Evolutionary conservation across 2,329 filamentous ascomycete species (phyloP), one percentile per base, ranked within the genome.

Genomic region (Juglanconis sp.): DNA sequence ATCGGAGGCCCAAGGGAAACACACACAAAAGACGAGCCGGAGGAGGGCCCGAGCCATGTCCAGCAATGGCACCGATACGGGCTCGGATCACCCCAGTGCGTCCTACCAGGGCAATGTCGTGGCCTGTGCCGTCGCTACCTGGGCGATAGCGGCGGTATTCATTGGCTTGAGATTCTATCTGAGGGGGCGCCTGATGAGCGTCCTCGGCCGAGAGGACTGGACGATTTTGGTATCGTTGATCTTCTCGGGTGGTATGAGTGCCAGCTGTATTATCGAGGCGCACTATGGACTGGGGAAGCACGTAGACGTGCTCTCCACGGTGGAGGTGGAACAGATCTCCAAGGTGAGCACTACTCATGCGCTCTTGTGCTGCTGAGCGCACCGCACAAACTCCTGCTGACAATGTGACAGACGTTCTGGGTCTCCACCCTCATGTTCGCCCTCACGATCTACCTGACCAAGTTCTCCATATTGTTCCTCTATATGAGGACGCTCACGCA

Each of bases 191-290:
- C 57, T 74, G 57, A 69, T 73, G 47, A 70, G 70, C 59, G 68
- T 72, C 47, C 68, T 72, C 56, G 72, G 71, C 57, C 24, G 63
- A 3, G 72, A 74, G 53, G 72, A 74, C 58, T 73, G 71, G 66
- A 65, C 68, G 4, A 69, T 73, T 47, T 11, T 74, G n/a, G 59
- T 69, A 32, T 65, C 72, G 8, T 56, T 73, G 34, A 67, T 71
- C n/a, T 63, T 63, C 44, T 63, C 61, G 35, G 42, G 49, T 15
- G 52, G 42, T 10, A 35, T 61, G n/a, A 58, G 54, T 35, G 50
- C 50, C n/a, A 48, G 51, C 2, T 63, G 44, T 36, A 58, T 62
- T 15, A 17, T 54, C 35, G 54, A 53, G 32, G 53, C 57, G 17
- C 11, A 30, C 34, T 51, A 53, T 15, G 63, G 60, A 5, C 24